Evolutionary conservation across 2,329 filamentous ascomycete genomes (phyloP).

Genomic region (Endocalyx cinctus): DNA sequence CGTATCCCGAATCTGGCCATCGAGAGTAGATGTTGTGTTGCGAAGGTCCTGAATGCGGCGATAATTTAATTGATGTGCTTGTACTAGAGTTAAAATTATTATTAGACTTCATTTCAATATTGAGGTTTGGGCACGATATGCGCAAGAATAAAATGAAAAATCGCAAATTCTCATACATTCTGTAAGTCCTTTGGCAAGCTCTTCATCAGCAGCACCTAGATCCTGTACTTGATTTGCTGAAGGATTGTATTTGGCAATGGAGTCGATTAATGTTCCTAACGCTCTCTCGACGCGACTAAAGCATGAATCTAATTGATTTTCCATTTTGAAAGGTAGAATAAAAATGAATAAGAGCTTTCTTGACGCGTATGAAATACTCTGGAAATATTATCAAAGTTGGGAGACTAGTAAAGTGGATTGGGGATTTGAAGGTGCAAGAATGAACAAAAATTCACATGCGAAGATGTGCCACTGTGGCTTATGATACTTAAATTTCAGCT

Average conservation of each 20-base stretch:
- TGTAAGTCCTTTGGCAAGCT: conserved; percentile 62
- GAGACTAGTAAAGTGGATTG: too few relatives aligned
- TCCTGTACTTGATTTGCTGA: conserved; percentile 63
- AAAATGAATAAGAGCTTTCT: not conserved
- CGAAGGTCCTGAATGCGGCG: conserved; percentile 65
- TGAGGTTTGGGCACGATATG: too few relatives aligned
- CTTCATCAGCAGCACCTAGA: conserved; percentile 64
- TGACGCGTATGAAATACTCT: too few relatives aligned
- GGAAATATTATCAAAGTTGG: too few relatives aligned
- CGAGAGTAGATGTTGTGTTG: conserved; percentile 58
- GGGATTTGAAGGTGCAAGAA: too few relatives aligned
- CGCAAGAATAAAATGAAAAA: too few relatives aligned
- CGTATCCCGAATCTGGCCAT: conserved; percentile 68
- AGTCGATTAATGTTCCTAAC: conserved; percentile 68
- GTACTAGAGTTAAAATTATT: too few relatives aligned
- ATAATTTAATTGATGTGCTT: conserved; percentile 71
- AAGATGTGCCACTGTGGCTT: too few relatives aligned
- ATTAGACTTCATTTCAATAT: too few relatives aligned
- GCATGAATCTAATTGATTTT: conserved; percentile 55
- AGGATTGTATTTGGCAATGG: conserved; percentile 77
- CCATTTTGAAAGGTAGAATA: conserved; percentile 41
- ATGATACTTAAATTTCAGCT: too few relatives aligned
- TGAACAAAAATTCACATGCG: too few relatives aligned
- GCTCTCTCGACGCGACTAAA: conserved; percentile 65
- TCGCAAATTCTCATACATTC: too few relatives aligned